Evolutionary conservation across 1,284 basidiomycete species (phyloP).

Genomic region (Peniophora sp.): DNA sequence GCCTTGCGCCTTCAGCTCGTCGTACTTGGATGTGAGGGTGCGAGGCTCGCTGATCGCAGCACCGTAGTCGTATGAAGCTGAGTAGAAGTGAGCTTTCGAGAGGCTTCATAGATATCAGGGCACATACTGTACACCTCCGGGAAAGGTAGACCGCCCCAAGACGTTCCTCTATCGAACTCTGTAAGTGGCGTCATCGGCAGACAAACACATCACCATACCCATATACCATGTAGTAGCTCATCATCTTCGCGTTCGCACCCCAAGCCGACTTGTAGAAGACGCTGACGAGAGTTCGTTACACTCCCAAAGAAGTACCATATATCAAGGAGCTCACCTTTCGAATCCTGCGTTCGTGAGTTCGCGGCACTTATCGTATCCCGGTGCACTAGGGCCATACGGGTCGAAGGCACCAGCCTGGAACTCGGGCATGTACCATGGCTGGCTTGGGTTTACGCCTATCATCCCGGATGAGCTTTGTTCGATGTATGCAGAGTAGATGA

Average conservation of each 20-base stretch:
- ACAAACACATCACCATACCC: slow-evolving; percentile 35
- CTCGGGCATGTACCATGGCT: slow-evolving; percentile 61
- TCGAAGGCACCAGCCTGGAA: slow-evolving; percentile 70
- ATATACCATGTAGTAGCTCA: slow-evolving; percentile 76
- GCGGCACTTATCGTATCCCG: slow-evolving; percentile 45
- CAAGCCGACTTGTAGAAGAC: slow-evolving; percentile 71
- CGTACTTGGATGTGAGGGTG: slow-evolving; percentile 58
- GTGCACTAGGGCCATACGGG: slow-evolving; percentile 61
- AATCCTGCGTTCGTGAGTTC: slow-evolving; percentile 62
- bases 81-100: background rate
- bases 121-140: slow-evolving; percentile 53
- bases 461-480: background rate
- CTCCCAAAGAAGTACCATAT: too few relatives aligned
- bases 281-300: slow-evolving; percentile 49
- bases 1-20: slow-evolving; percentile 68
- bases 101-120: too few relatives aligned
- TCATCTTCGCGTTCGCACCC: slow-evolving; percentile 69
- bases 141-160: slow-evolving; percentile 70
- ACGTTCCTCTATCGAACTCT: slow-evolving; percentile 49
- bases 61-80: slow-evolving; percentile 61
- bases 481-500: background rate
- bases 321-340: slow-evolving; percentile 2
- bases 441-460: slow-evolving; percentile 35
- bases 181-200: background rate
- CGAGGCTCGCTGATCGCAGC: slow-evolving; percentile 60